Evolutionary conservation across 345 rosid species (phyloP), one percentile per base, ranked within the genome.

Genomic region (Limnanthes douglasii): DNA sequence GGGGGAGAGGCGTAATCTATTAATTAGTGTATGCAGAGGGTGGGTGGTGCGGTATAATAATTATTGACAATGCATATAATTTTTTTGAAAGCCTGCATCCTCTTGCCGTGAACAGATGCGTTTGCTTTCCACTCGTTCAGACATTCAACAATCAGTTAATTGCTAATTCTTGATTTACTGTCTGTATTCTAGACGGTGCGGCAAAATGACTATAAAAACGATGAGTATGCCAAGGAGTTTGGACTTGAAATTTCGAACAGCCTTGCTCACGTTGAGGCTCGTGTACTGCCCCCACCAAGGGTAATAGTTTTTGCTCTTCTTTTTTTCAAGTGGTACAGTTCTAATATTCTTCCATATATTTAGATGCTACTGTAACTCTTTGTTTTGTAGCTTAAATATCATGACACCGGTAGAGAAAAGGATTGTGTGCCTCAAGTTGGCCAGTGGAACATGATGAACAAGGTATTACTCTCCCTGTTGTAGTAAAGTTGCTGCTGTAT

Each of bases 371-470:
- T 41, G 8, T 26, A 26, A n/a, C 8, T 15, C 31, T 53, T 5
- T 8, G 15, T 12, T 8, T 18, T 12, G 42, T 31, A 60, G 67
- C 59, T 65, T 4, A 65, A 65, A 48, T 60, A 65, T 44, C 45
- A 46, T 37, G 67, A 65, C 23, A 24, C 43, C 6, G 72, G 72
- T 11, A 56, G 50, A 53, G 66, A 56, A 34, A 56, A 45, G 21
- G 63, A 56, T 31, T 40, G 29, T 37, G 22, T 51, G 15, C 71
- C 71, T 26, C 57, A 60, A 51, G 63, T 60, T 37, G 71, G 71
- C 17, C 66, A 65, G 18, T 65, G 72, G 67, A 65, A 65, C 45
- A 65, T 65, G 72, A 52, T 48, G 48, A 60, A 65, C 51, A 65
- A 65, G 60, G 72, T 65, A 21, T 19, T 3, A 44, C 7, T 39